Conservation (phyloP, 495 filamentous ascomycete genomes). For the Podospora didyma region DNA sequence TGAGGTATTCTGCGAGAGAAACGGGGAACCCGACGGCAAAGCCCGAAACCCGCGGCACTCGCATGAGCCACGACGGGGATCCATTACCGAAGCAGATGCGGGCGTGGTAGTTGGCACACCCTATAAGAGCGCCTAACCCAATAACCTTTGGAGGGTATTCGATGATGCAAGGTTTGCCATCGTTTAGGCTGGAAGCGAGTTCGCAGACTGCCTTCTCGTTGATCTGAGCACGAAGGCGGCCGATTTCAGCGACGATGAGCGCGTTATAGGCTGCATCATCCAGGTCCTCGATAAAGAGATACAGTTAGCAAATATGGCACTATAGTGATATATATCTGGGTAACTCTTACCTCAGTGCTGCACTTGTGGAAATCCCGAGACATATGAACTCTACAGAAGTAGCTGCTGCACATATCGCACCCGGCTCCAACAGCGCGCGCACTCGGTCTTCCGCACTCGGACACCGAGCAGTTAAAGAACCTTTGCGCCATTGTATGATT, state of each 20-base stretch:
- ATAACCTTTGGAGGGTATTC: too few relatives aligned
- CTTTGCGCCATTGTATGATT: background rate
- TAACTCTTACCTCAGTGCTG: slow-evolving; percentile 1
- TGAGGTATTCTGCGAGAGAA: background rate
- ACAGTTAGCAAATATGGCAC: background rate
- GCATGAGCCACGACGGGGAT: slow-evolving; percentile 1
- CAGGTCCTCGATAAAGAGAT: background rate
- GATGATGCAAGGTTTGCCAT: background rate
- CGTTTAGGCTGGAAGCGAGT: background rate
- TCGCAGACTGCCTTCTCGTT: slow-evolving; percentile 2
- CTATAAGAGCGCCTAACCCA: too few relatives aligned
- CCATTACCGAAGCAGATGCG: background rate
- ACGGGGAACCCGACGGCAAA: slow-evolving; percentile 1
- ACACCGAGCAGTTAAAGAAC: slow-evolving; percentile 2
- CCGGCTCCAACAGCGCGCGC: background rate
- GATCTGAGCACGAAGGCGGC: background rate
- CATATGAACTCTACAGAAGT: background rate
- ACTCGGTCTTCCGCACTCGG: background rate
- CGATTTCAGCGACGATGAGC: background rate
- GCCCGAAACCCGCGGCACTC: slow-evolving; percentile 1
- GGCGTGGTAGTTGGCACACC: slow-evolving; percentile 7
- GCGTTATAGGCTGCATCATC: background rate
- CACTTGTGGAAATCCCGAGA: background rate
- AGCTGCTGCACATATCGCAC: background rate
- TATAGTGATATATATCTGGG: too few relatives aligned